A percentile compares a stretch with the other conserved stretches of the same genome.
These are phyloP conservation scores for Haematococcus lacustris DNA, from an alignment of 139 green algal species.

Conservation along the genomic window DNA sequence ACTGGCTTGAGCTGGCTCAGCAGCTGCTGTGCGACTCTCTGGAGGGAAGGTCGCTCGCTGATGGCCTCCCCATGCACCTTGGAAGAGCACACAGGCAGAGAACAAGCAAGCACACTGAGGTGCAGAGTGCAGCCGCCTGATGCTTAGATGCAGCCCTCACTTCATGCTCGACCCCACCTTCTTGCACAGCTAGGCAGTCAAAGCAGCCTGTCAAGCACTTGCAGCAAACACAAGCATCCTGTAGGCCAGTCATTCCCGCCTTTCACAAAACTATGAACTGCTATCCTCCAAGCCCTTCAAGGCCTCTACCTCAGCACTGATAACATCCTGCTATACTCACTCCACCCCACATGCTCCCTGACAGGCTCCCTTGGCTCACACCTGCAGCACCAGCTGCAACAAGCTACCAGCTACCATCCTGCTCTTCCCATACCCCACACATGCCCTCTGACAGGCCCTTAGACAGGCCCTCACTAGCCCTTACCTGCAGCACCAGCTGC, in stretches of 20 bases:
- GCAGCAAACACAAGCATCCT: conserved; percentile 37
- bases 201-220: conserved; percentile 34
- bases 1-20: conserved; percentile 23
- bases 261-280: not conserved
- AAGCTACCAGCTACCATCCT: not conserved
- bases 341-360: not conserved
- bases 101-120: conserved; percentile 4
- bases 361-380: too few relatives aligned
- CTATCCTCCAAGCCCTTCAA: too few relatives aligned
- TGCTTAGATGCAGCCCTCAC: not conserved
- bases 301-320: too few relatives aligned
- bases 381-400: not conserved
- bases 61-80: conserved; percentile 63
- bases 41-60: conserved; percentile 34
- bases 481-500: conserved; percentile 22
- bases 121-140: not conserved
- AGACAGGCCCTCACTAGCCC: not conserved
- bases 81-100: conserved; percentile 30
- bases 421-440: not conserved
- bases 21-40: conserved; percentile 20
- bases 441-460: not conserved
- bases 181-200: conserved; percentile 31
- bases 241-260: conserved; percentile 15
- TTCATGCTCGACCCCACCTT: conserved; percentile 29
- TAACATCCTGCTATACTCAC: not conserved